A percentile compares a stretch with the other conserved stretches of the same genome.
Evolutionary conservation across 331 rosid species (phyloP).

Genomic region (Quercus lobata): DNA sequence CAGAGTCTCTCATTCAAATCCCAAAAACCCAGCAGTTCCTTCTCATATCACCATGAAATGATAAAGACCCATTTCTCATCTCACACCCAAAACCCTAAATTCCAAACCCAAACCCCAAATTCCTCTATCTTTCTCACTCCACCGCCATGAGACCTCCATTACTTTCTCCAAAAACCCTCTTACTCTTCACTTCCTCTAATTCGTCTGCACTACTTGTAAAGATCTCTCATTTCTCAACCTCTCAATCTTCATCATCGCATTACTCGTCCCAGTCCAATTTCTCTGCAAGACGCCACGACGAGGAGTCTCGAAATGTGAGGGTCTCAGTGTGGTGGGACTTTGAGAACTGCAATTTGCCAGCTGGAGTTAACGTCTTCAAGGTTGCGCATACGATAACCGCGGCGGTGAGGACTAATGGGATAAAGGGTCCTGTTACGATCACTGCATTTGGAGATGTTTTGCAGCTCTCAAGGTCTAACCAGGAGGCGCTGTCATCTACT

Average conservation of each 20-base stretch:
- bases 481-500: constrained; percentile 64
- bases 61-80: neutral
- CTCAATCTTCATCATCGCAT: neutral
- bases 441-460: constrained; percentile 70
- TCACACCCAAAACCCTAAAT: neutral
- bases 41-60: neutral
- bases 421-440: constrained; percentile 69
- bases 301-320: constrained; percentile 51
- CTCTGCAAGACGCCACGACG: constrained; percentile 32
- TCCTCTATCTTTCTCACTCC: neutral
- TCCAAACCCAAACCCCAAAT: neutral
- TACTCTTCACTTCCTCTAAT: neutral
- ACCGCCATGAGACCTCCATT: constrained; percentile 4
- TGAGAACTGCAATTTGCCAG: constrained; percentile 65
- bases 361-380: constrained; percentile 30
- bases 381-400: constrained; percentile 40
- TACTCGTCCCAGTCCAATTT: neutral
- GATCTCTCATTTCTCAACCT: constrained; percentile 16
- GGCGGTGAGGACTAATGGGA: constrained; percentile 70
- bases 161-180: constrained; percentile 8
- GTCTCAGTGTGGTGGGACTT: constrained; percentile 98
- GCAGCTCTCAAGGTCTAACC: constrained; percentile 50
- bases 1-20: neutral
- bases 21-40: neutral
- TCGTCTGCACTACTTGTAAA: constrained; percentile 14